Base-by-base conservation (phyloP, 176 grass and related monocot species). In the Avena sativa region DNA sequence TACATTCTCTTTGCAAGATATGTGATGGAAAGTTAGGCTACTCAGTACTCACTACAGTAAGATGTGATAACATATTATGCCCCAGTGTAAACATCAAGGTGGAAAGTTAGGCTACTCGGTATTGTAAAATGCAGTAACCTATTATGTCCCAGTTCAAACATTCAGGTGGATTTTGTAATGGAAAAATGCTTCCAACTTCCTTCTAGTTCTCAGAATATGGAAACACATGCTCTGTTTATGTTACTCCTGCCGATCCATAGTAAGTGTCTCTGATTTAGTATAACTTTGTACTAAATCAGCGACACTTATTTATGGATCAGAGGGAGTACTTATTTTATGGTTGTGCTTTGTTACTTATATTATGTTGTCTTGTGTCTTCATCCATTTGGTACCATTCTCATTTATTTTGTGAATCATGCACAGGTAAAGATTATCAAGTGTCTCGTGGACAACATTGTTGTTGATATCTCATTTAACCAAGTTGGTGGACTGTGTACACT, bases 381-480 rank as follows among this genome's bases (percentile, higher is more conserved):
- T 74, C 3, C 58, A 74, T 82, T 50, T 75, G 9, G 6, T 79
- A 76, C 44, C 53, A 19, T 80, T 79, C 79, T 86, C 36, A 21
- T 61, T 46, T 81, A 76, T 87, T 79, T 75, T 15, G 15, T 92
- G 51, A 62, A 68, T 87, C 76, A 66, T 85, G 52, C 79, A 47
- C 96, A 98, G 96, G 96, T 98, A 61, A 98, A 98, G 86, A 88
- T 98, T 82, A 95, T 98, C 74, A 98, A 98, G 83, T 98, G 96
- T 86, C 91, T 98, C 65, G 96, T 98, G 79, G 96, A 93, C 76
- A 93, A 95, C 85, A 98, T 98, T 92, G 91, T 95, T 91, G 96
- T 98, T 32, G 96, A 98, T 80, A 95, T 95, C 59, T 98, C 96
- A 58, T 98, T 91, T 88, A 98, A 98, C 91, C 96, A 98, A 92